Conservation (phyloP, 2,329 filamentous ascomycete genomes). For the Penicillium thymicola region DNA sequence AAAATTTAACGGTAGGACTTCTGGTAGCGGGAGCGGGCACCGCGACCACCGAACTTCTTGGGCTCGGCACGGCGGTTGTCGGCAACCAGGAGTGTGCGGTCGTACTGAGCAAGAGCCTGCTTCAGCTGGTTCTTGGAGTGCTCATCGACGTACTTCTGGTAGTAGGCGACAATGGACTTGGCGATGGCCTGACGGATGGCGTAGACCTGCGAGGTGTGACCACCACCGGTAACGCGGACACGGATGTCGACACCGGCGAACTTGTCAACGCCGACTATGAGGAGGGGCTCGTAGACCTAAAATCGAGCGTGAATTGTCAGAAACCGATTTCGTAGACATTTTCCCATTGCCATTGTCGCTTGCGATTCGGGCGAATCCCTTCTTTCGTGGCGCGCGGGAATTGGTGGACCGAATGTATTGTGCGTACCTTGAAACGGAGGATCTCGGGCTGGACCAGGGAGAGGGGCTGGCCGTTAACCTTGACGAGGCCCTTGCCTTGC, state of each 20-base stretch:
- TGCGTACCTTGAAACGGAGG: conserved; percentile 87
- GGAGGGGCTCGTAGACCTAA: conserved; percentile 95
- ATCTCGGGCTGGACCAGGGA: conserved; percentile 92
- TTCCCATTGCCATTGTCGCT: conserved; percentile 6
- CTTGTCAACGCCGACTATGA: conserved; percentile 96
- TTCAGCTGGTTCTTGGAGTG: conserved; percentile 99
- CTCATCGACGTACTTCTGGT: conserved; percentile 99
- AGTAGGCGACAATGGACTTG: conserved; percentile 97
- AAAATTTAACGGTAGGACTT: conserved; percentile 92
- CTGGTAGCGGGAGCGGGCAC: conserved; percentile 95
- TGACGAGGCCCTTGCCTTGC: conserved; percentile 85
- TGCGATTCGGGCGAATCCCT: conserved; percentile 4
- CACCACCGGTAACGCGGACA: conserved; percentile 92
- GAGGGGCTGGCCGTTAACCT: conserved; percentile 97
- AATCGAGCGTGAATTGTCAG: conserved; percentile 15
- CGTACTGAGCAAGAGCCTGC: conserved; percentile 92
- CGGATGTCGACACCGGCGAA: conserved; percentile 96
- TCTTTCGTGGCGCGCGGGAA: conserved; percentile 1
- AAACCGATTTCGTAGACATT: neutral
- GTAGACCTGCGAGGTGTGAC: conserved; percentile 96
- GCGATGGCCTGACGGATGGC: conserved; percentile 98
- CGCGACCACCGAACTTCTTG: conserved; percentile 84
- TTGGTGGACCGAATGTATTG: conserved; percentile 7
- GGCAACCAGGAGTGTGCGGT: conserved; percentile 95
- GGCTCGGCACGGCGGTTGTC: conserved; percentile 99